Conservation (phyloP, 768 basidiomycete genomes). For the Suillus occidentalis region DNA sequence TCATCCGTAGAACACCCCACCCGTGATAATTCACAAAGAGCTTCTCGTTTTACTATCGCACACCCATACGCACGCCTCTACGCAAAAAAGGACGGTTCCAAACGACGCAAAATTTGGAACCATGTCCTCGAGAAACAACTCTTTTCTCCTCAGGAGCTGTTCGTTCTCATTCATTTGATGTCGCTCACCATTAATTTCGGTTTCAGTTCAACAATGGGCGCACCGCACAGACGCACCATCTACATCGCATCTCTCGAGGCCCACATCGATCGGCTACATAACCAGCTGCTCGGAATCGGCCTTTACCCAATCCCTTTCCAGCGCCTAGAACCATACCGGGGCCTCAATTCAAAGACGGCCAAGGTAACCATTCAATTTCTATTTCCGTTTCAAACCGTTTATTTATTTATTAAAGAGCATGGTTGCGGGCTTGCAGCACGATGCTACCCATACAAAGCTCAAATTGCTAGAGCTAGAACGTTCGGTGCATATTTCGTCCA, state of each 20-base stretch:
- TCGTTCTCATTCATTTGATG: constrained; percentile 21
- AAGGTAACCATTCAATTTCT: constrained; percentile 46
- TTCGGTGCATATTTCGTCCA: constrained; percentile 46
- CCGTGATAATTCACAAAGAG: constrained; percentile 17
- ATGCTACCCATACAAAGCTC: constrained; percentile 55
- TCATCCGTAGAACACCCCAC: constrained; percentile 16
- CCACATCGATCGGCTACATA: constrained; percentile 68
- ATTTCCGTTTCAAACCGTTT: neutral
- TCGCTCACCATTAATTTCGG: neutral
- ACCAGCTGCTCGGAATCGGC: constrained; percentile 51
- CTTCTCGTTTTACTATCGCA: constrained; percentile 38
- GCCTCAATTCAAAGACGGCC: constrained; percentile 74
- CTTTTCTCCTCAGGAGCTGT: constrained; percentile 70
- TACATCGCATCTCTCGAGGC: constrained; percentile 74
- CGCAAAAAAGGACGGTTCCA: constrained; percentile 61
- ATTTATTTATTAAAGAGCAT: constrained; percentile 51
- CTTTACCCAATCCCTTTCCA: constrained; percentile 57
- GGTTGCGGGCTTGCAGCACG: constrained; percentile 70
- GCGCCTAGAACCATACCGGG: constrained; percentile 61
- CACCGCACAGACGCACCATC: constrained; percentile 65
- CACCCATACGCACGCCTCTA: constrained; percentile 73
- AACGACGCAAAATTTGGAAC: constrained; percentile 76
- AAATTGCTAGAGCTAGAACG: constrained; percentile 70
- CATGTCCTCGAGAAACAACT: constrained; percentile 73
- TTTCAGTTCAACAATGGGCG: constrained; percentile 61